Evolutionary conservation across 2,329 filamentous ascomycete species (phyloP), one percentile per base, ranked within the genome.

Genomic region (Nemania diffusa): DNA sequence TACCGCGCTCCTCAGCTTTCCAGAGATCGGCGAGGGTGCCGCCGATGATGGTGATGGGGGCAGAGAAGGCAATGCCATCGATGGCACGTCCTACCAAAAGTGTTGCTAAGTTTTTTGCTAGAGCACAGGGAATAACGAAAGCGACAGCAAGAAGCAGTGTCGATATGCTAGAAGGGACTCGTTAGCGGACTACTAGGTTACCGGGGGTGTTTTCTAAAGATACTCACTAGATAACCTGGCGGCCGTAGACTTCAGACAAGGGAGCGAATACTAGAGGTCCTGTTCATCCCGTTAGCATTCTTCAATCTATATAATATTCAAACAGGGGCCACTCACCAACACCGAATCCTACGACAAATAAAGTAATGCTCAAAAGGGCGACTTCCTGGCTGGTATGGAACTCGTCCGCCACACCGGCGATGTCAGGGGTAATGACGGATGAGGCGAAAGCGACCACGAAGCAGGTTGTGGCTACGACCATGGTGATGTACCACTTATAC

Each of bases 11-110:
- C 77, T 96, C 92, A 57, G 90, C 92, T 66, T 82, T 88, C 92
- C 92, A 97, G n/a, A 96, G 79, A 81, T 97, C 93, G 11, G 92
- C 91, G 5, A 97, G 81, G 0, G 92, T 95, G 8, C 93, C 93
- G 50, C 92, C 93, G 8, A 94, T 92, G 1, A 96, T 84, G 0
- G 92, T 95, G 91, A 97, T 95, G 1, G 93, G 92, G 0, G 92
- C 92, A 11, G 91, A 94, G 77, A 95, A 95, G 5, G 91, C 91
- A 63, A 96, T 92, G 52, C 93, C 93, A 69, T 93, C 92, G 66
- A 97, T 92, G 52, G 89, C 83, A 68, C 93, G 88, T 76, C 90
- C 93, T 27, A 93, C 89, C 5, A 97, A 83, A 7, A 97, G 85
- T 0, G 92, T 96, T 24, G 80, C 85, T 32, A 94, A 92, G 72